phyloP scores from a whole-genome alignment of 257 asterid species.

The Solanum okadae region DNA sequence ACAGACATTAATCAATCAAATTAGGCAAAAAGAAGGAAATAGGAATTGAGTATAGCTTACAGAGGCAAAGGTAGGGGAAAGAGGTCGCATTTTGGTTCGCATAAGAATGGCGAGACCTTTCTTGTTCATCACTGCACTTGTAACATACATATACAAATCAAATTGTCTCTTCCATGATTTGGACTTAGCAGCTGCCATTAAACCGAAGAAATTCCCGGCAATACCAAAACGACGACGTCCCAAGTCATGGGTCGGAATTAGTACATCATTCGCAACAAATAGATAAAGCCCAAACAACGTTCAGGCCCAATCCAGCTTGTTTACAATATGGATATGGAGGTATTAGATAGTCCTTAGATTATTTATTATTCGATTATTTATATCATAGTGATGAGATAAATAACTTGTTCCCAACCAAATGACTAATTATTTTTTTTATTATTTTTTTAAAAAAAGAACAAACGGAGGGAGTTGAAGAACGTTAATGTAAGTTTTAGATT shows the following conservation, averaged over 20 bases:
- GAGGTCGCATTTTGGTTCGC: constrained; percentile 75
- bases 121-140: constrained; percentile 28
- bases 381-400: too few species aligned
- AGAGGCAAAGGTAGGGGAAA: constrained; percentile 46
- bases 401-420: too few species aligned
- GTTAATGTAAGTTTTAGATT: too few species aligned
- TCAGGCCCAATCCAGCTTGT: not conserved
- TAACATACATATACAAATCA: not conserved
- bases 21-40: not conserved
- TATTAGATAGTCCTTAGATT: too few species aligned
- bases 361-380: too few species aligned
- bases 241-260: not conserved
- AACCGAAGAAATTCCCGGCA: not conserved
- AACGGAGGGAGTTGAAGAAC: not conserved
- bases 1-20: not conserved
- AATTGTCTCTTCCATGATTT: not conserved
- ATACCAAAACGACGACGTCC: not conserved
- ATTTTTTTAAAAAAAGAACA: too few species aligned
- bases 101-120: constrained; percentile 62
- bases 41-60: constrained; percentile 18
- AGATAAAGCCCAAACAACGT: not conserved
- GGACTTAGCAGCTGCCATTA: not conserved
- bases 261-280: not conserved
- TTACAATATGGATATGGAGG: too few species aligned
- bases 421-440: too few species aligned